A percentile compares a stretch with the other conserved stretches of the same genome.
phyloP scores from a whole-genome alignment of 2,329 filamentous ascomycete species.

The Thermochaetoides dissita region DNA sequence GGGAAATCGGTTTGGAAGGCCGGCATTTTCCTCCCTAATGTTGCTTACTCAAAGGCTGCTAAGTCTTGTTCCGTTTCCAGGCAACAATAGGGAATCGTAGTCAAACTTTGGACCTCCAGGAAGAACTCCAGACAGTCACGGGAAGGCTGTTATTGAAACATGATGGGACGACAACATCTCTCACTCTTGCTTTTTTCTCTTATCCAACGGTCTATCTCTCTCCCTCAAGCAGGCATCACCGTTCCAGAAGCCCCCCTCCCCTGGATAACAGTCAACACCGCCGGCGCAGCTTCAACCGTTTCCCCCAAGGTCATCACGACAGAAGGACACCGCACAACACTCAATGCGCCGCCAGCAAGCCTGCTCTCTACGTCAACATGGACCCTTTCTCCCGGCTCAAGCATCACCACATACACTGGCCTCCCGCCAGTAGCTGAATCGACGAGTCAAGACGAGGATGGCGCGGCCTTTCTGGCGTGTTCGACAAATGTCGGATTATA shows the following conservation, averaged over 20 bases:
- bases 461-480: too few species aligned
- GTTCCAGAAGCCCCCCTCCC: slow-evolving; percentile 3
- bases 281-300: slow-evolving; percentile 18
- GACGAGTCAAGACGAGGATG: too few species aligned
- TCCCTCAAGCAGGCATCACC: slow-evolving; percentile 9
- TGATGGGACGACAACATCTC: too few species aligned
- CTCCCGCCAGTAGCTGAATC: slow-evolving; percentile 17
- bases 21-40: too few species aligned
- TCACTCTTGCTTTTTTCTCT: too few species aligned
- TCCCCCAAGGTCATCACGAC: slow-evolving; percentile 16
- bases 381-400: slow-evolving; percentile 16
- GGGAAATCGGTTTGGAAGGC: too few species aligned
- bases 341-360: slow-evolving; percentile 17
- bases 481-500: slow-evolving; percentile 11
- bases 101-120: too few species aligned
- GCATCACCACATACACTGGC: slow-evolving; percentile 19
- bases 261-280: slow-evolving; percentile 22
- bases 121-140: too few species aligned
- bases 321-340: slow-evolving; percentile 17
- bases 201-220: neutral
- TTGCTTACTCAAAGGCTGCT: too few species aligned
- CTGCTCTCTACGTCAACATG: slow-evolving; percentile 19
- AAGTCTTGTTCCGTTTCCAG: too few species aligned
- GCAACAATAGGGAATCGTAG: too few species aligned
- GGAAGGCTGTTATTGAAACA: too few species aligned